phyloP scores from a whole-genome alignment of 495 filamentous ascomycete genomes.

The Podospora pseudocomata region DNA sequence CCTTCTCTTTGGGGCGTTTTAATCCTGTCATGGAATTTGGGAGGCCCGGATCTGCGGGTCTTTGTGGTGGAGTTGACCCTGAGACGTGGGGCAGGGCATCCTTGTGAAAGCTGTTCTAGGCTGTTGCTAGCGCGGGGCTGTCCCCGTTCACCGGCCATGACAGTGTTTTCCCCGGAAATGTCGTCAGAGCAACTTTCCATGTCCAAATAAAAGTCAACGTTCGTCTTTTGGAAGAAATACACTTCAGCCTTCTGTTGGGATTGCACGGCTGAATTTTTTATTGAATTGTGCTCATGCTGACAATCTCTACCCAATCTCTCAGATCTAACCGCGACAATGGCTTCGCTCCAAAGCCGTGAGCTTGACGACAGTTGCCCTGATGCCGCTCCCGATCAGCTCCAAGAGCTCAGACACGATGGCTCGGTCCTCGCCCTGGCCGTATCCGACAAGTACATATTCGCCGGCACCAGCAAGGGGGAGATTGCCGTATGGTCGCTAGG shows the following conservation, averaged over 20 bases:
- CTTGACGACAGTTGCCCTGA: slow-evolving; percentile 40
- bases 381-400: slow-evolving; percentile 54
- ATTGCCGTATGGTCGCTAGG: slow-evolving; percentile 86
- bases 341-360: slow-evolving; percentile 36
- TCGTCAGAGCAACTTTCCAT: slow-evolving; percentile 11
- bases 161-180: slow-evolving; percentile 16
- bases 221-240: not conserved
- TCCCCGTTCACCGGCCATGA: not conserved
- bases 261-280: not conserved
- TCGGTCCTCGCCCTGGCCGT: slow-evolving; percentile 71
- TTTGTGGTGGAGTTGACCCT: slow-evolving; percentile 12
- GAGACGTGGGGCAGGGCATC: slow-evolving; percentile 18
- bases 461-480: slow-evolving; percentile 87
- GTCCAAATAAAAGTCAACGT: not conserved
- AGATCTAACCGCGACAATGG: slow-evolving; percentile 20
- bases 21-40: slow-evolving; percentile 6
- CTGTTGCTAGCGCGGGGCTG: slow-evolving; percentile 18
- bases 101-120: slow-evolving; percentile 7
- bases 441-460: slow-evolving; percentile 64
- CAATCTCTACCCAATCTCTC: not conserved
- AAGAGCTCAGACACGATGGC: slow-evolving; percentile 65
- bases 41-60: not conserved
- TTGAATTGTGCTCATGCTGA: not conserved
- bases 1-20: slow-evolving; percentile 9
- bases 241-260: not conserved